Percentiles rank a stretch among this genome's conserved stretches.
Evolutionary conservation across 257 asterid species (phyloP).

Genomic region (Mentha longifolia): DNA sequence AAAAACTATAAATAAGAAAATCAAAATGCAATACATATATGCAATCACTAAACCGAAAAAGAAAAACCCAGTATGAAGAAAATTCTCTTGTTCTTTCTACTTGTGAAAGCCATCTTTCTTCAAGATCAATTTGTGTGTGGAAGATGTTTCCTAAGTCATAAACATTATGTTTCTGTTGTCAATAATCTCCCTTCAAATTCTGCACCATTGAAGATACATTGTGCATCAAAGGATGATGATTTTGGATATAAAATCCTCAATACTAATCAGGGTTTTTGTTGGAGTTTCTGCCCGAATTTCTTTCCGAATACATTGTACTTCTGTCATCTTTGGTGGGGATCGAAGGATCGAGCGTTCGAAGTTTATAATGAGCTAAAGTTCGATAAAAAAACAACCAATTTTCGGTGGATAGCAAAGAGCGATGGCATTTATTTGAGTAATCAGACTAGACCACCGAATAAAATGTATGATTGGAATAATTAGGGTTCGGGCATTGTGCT

Average conservation of each 20-base stretch:
- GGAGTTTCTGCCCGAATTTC: not conserved
- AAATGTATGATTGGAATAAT: not conserved
- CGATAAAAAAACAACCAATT: too few relatives aligned
- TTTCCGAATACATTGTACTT: not conserved
- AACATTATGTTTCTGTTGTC: not conserved
- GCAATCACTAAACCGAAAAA: not conserved
- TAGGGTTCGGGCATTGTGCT: not conserved
- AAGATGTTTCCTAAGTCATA: not conserved
- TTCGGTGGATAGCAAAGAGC: slow-evolving; percentile 1
- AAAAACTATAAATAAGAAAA: too few relatives aligned
- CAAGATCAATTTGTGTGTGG: not conserved
- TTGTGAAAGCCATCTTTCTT: not conserved
- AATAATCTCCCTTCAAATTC: not conserved
- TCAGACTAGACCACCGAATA: not conserved
- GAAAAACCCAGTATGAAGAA: not conserved
- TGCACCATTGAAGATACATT: slow-evolving; percentile 2
- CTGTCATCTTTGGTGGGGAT: slow-evolving; percentile 19
- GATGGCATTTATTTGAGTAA: slow-evolving; percentile 17
- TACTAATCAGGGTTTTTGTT: not conserved
- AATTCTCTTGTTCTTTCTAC: not conserved
- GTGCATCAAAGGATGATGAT: slow-evolving; percentile 19
- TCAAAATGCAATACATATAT: not conserved
- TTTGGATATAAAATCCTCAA: not conserved
- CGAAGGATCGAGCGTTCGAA: not conserved
- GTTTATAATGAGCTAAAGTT: not conserved